phyloP scores from a whole-genome alignment of 306 rosid species.

The Comarum palustre region DNA sequence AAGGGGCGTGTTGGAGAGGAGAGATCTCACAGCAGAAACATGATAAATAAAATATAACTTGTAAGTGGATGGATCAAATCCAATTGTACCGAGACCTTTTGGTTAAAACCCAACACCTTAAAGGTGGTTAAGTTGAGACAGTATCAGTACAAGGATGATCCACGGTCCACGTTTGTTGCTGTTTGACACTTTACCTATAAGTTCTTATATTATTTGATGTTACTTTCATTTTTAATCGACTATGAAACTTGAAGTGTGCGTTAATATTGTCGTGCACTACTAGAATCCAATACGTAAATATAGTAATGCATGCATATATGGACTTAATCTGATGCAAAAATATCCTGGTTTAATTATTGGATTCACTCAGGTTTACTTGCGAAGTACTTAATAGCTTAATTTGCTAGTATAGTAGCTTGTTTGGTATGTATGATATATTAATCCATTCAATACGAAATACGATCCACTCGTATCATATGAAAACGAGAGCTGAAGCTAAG shows the following conservation, averaged over 20 bases:
- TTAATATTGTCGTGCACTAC: not conserved
- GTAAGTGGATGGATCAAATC: too few relatives aligned
- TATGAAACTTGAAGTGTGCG: not conserved
- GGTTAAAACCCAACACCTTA: too few relatives aligned
- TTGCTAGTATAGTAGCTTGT: not conserved
- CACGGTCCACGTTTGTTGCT: too few relatives aligned
- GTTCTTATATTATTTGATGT: not conserved
- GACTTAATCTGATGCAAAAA: not conserved
- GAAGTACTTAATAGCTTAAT: not conserved
- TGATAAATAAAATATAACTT: too few relatives aligned
- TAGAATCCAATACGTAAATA: not conserved
- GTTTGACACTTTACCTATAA: too few relatives aligned
- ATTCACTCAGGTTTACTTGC: not conserved
- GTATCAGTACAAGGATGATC: too few relatives aligned
- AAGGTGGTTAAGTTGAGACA: too few relatives aligned
- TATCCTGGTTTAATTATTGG: not conserved
- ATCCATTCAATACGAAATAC: not conserved
- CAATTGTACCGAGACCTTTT: too few relatives aligned
- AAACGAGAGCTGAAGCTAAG: not conserved
- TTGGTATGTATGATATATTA: not conserved
- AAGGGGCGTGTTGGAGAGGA: too few relatives aligned
- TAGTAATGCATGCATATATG: not conserved
- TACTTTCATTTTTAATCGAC: not conserved
- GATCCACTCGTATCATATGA: constrained; percentile 1
- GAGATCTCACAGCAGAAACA: too few relatives aligned